These are phyloP conservation scores for Penicillium alfredii DNA, from an alignment of 495 filamentous ascomycete species.

Conservation along the genomic window DNA sequence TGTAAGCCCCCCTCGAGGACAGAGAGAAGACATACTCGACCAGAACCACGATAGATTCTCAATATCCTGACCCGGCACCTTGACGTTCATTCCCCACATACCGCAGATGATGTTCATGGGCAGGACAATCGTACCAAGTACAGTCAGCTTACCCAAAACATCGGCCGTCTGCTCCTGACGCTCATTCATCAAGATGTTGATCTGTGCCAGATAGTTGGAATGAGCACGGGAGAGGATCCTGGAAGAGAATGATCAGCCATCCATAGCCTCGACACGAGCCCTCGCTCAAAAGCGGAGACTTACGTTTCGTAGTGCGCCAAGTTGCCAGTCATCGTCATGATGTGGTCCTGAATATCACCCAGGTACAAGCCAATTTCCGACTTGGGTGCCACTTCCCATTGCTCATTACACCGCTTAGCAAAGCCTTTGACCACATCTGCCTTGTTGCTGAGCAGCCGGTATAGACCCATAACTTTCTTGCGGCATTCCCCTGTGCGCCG, in stretches of 20 bases:
- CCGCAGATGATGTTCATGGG: constrained; percentile 98
- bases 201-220: constrained; percentile 89
- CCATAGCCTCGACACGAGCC: neutral
- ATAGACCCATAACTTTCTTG: constrained; percentile 94
- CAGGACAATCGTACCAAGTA: constrained; percentile 91
- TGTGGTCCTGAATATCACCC: constrained; percentile 97
- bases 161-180: constrained; percentile 93
- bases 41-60: constrained; percentile 61
- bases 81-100: constrained; percentile 98
- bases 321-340: constrained; percentile 96
- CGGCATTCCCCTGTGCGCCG: constrained; percentile 85
- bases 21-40: constrained; percentile 42
- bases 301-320: constrained; percentile 94
- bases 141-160: constrained; percentile 89
- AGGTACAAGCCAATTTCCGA: constrained; percentile 94
- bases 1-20: too few relatives aligned
- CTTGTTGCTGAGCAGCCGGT: constrained; percentile 90
- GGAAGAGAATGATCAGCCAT: constrained; percentile 7
- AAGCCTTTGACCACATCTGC: constrained; percentile 99
- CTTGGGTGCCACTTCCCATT: constrained; percentile 92
- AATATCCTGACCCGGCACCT: constrained; percentile 80
- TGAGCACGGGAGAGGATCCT: constrained; percentile 90
- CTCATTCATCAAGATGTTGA: constrained; percentile 96
- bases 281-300: constrained; percentile 22
- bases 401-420: constrained; percentile 97